Evolutionary conservation across 1,284 basidiomycete species (phyloP).

Genomic region (Ganoderma meredithae): DNA sequence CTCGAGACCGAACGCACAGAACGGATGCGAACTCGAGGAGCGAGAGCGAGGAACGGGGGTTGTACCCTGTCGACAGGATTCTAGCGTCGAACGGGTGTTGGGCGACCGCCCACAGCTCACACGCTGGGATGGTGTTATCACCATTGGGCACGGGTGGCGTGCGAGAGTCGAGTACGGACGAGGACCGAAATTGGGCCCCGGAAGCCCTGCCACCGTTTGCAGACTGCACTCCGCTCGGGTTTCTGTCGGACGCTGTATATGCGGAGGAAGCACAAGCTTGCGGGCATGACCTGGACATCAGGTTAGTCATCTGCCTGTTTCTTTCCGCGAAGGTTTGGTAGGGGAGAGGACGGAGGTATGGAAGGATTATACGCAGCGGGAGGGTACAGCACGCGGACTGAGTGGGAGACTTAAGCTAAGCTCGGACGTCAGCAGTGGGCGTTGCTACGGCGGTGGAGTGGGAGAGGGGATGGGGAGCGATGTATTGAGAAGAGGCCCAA

Average conservation of each 20-base stretch:
- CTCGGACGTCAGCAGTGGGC: conserved; percentile 2
- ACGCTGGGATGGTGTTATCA: conserved; percentile 10
- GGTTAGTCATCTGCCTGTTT: conserved; percentile 12
- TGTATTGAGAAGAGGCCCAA: conserved; percentile 16
- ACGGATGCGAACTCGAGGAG: conserved; percentile 6
- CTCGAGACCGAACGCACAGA: not conserved
- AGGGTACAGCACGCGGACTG: not conserved
- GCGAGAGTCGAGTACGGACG: conserved; percentile 5
- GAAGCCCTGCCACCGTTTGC: not conserved
- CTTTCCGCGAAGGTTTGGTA: conserved; percentile 24
- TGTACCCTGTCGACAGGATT: conserved; percentile 13
- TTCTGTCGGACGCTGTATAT: conserved; percentile 14
- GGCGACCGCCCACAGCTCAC: conserved; percentile 3
- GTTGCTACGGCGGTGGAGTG: conserved; percentile 20
- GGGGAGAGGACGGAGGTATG: not conserved
- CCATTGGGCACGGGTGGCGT: conserved; percentile 13
- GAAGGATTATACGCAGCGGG: not conserved
- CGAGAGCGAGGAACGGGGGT: not conserved
- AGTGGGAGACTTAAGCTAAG: not conserved
- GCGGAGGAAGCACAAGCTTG: not conserved
- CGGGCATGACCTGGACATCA: conserved; percentile 10
- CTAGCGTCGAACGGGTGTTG: conserved; percentile 13
- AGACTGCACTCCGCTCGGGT: conserved; percentile 10
- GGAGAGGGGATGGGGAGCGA: conserved; percentile 1
- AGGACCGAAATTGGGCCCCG: not conserved